Percentiles rank a stretch among this genome's conserved stretches.
These are phyloP conservation scores for Tetragonia tetragonoides DNA, from an alignment of 148 eudicot genomes.

Conservation along the genomic window DNA sequence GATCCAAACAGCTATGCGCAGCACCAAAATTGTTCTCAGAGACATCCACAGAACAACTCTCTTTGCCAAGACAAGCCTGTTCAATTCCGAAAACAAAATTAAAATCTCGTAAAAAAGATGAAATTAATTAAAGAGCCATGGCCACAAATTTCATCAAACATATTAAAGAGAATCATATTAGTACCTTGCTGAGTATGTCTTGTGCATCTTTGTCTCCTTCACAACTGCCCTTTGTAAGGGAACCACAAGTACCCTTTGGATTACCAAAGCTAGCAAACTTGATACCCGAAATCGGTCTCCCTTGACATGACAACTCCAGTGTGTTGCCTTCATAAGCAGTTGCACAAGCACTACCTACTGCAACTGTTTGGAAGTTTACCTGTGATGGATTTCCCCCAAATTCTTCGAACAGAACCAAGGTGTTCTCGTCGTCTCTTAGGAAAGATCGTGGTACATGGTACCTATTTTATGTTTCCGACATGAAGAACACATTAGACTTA, in stretches of 20 bases:
- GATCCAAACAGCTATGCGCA: slow-evolving; percentile 21
- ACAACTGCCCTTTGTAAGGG: slow-evolving; percentile 39
- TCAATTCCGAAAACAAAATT: neutral
- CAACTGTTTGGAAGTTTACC: slow-evolving; percentile 53
- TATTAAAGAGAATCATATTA: neutral
- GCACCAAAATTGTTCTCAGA: slow-evolving; percentile 38
- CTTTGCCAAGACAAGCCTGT: slow-evolving; percentile 49
- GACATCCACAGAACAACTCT: slow-evolving; percentile 35
- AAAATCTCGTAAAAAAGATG: neutral
- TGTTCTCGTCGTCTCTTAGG: slow-evolving; percentile 36
- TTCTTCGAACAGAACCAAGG: slow-evolving; percentile 61
- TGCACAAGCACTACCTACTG: slow-evolving; percentile 38
- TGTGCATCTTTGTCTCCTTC: slow-evolving; percentile 36
- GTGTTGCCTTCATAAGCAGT: slow-evolving; percentile 41
- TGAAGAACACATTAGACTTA: neutral
- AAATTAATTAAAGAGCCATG: neutral
- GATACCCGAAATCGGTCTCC: slow-evolving; percentile 37
- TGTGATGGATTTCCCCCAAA: slow-evolving; percentile 62
- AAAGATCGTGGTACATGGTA: slow-evolving; percentile 71
- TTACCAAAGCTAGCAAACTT: slow-evolving; percentile 56
- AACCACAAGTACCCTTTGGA: slow-evolving; percentile 45
- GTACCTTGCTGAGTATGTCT: slow-evolving; percentile 39
- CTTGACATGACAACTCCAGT: slow-evolving; percentile 44
- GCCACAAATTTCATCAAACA: too few species aligned
- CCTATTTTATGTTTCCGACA: slow-evolving; percentile 24